Conservation (phyloP, 371 early-diverging fungal species). For the Apophysomyces trapeziformis region DNA sequence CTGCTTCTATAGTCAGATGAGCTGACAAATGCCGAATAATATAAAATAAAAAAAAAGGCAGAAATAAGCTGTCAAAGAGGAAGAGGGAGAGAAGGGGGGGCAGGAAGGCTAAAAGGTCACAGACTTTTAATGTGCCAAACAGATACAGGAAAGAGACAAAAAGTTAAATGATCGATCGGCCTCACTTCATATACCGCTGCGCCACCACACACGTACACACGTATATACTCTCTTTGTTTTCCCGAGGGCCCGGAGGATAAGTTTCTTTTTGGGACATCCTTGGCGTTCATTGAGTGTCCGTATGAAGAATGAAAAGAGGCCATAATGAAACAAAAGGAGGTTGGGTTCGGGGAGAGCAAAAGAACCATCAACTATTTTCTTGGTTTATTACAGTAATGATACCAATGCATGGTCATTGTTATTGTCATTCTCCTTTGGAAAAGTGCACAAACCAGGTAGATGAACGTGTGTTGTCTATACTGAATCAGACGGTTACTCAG, state of each 20-base stretch:
- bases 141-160: background rate
- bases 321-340: background rate
- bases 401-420: background rate
- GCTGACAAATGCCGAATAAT: no score
- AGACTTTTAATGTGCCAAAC: background rate
- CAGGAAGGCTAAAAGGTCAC: background rate
- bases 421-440: background rate
- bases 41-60: no score
- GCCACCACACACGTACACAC: background rate
- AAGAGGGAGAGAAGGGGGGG: background rate
- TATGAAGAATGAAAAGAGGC: background rate
- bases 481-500: background rate
- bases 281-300: background rate
- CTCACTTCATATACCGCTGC: constrained; percentile 4
- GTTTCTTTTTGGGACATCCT: no score
- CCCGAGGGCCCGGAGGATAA: background rate
- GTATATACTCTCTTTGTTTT: background rate
- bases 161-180: background rate
- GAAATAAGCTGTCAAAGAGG: background rate
- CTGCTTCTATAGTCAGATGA: no score
- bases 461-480: constrained; percentile 2
- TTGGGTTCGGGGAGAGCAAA: no score
- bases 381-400: background rate
- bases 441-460: constrained; percentile 6
- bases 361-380: no score